Conservation (phyloP, 1,284 basidiomycete genomes). For the Termitomyces sp. region DNA sequence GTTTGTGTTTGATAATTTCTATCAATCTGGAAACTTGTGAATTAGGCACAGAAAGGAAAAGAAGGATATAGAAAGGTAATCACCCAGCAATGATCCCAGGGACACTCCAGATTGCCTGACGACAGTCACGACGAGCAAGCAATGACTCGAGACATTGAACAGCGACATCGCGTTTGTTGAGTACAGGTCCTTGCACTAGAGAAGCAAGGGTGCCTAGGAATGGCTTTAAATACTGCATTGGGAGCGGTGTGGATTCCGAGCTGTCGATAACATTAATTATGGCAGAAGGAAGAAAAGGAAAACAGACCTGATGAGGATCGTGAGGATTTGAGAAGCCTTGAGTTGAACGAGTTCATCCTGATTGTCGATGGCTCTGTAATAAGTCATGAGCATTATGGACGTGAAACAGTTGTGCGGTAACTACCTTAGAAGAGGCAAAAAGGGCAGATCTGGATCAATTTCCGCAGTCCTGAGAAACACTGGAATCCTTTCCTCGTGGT, state of each 20-base stretch:
- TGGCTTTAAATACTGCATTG: slow-evolving; percentile 55
- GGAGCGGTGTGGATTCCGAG: slow-evolving; percentile 51
- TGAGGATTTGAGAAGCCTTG: slow-evolving; percentile 85
- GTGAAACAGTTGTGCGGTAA: slow-evolving; percentile 8
- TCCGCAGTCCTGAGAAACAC: slow-evolving; percentile 62
- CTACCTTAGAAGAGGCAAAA: slow-evolving; percentile 78
- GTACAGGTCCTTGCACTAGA: slow-evolving; percentile 57
- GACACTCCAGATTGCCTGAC: slow-evolving; percentile 69
- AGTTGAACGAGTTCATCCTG: slow-evolving; percentile 93
- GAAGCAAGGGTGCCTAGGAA: slow-evolving; percentile 63
- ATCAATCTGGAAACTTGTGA: slow-evolving; percentile 50
- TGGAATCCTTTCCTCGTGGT: slow-evolving; percentile 75
- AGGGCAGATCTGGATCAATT: slow-evolving; percentile 77
- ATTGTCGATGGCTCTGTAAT: slow-evolving; percentile 68
- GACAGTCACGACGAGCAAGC: slow-evolving; percentile 76
- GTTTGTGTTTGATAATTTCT: slow-evolving; percentile 71
- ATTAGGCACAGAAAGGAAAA: background rate
- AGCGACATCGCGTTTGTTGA: slow-evolving; percentile 81
- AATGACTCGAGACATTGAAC: slow-evolving; percentile 88
- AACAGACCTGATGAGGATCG: slow-evolving; percentile 72
- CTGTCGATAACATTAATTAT: slow-evolving; percentile 28
- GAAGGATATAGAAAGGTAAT: slow-evolving; percentile 1
- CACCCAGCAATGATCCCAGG: slow-evolving; percentile 66
- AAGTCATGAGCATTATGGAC: slow-evolving; percentile 8
- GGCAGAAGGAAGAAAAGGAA: background rate